Evolutionary conservation across 805 yeast genomes (phyloP).

Genomic region (Cyberlindnera maclurae): DNA sequence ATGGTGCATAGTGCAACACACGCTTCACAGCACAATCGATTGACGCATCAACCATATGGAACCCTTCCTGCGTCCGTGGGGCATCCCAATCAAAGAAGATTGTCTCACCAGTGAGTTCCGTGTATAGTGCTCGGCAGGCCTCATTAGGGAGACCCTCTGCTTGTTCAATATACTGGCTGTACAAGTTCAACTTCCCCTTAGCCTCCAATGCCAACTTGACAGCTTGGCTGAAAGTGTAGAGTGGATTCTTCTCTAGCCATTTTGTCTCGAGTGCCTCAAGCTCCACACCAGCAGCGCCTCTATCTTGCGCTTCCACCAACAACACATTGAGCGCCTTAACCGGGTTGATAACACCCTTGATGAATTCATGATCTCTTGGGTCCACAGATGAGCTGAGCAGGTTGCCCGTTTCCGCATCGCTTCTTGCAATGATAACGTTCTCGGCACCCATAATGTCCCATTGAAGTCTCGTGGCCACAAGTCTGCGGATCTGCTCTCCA

Average conservation of each 20-base stretch:
- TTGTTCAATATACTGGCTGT: conserved; percentile 20
- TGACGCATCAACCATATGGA: conserved; percentile 41
- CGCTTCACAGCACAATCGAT: conserved; percentile 49
- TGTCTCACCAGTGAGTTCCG: conserved; percentile 25
- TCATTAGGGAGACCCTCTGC: conserved; percentile 10
- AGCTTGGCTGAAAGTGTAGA: conserved; percentile 46
- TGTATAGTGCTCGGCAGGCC: conserved; percentile 15
- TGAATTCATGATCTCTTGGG: conserved; percentile 49
- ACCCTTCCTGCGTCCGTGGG: conserved; percentile 53
- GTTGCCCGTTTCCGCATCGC: conserved; percentile 51
- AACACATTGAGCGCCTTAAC: conserved; percentile 39
- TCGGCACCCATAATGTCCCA: conserved; percentile 59
- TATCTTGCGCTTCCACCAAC: conserved; percentile 34
- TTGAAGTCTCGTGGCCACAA: conserved; percentile 52
- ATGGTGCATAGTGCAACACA: conserved; percentile 47
- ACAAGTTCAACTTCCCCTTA: conserved; percentile 23
- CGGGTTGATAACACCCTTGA: conserved; percentile 38
- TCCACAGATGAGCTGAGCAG: conserved; percentile 46
- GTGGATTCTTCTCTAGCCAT: conserved; percentile 38
- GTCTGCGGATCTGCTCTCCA: conserved; percentile 44
- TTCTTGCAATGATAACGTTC: conserved; percentile 52
- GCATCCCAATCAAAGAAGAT: conserved; percentile 52
- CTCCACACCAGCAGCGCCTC: conserved; percentile 29
- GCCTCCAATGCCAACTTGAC: conserved; percentile 24
- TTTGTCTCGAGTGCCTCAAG: conserved; percentile 34